Evolutionary conservation across 2,329 filamentous ascomycete species (phyloP).

Genomic region (Pochonia chlamydosporia): DNA sequence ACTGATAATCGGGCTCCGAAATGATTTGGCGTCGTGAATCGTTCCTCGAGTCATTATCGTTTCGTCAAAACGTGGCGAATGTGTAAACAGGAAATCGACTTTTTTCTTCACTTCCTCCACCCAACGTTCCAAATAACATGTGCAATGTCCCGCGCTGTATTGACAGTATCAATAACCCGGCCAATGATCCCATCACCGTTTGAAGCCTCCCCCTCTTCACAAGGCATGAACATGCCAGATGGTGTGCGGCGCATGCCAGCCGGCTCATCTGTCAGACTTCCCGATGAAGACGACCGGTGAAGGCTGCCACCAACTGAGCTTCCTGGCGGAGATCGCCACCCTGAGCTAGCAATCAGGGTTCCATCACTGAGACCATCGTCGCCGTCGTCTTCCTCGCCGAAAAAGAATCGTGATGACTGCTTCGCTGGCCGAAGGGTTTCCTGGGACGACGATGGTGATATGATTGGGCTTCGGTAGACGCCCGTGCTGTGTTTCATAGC

Average conservation of each 20-base stretch:
- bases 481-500: constrained; percentile 55
- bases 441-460: constrained; percentile 73
- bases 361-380: constrained; percentile 45
- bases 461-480: constrained; percentile 39
- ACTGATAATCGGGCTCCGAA: background rate
- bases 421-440: constrained; percentile 72
- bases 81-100: background rate
- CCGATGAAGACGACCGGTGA: constrained; percentile 43
- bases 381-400: constrained; percentile 54
- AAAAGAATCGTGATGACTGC: constrained; percentile 57
- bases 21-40: too few species aligned
- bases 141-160: constrained; percentile 64
- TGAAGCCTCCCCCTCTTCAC: constrained; percentile 64
- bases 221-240: constrained; percentile 90
- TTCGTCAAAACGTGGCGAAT: background rate
- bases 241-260: constrained; percentile 68
- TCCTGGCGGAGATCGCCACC: constrained; percentile 25
- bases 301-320: constrained; percentile 24
- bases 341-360: constrained; percentile 20
- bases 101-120: constrained; percentile 45
- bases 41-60: too few species aligned
- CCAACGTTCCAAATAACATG: constrained; percentile 69
- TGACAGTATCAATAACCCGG: constrained; percentile 74
- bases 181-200: constrained; percentile 64
- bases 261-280: constrained; percentile 44